Percentiles rank a stretch among this genome's conserved stretches.
Evolutionary conservation across 2,329 filamentous ascomycete species (phyloP).

Genomic region (Botrytis hyacinthi): DNA sequence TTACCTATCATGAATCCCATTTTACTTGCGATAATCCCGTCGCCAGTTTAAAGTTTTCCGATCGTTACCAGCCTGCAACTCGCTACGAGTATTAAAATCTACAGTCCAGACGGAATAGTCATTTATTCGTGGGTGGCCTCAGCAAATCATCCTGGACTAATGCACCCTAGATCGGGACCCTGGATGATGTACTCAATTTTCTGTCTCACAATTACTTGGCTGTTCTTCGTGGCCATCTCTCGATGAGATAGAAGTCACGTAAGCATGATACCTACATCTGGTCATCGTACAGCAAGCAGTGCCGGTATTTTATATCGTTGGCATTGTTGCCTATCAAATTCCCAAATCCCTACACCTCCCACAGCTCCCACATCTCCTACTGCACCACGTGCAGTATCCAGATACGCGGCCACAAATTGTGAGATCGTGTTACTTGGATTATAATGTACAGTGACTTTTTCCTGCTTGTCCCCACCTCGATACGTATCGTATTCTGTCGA

Average conservation of each 20-base stretch:
- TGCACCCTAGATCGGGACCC: constrained; percentile 17
- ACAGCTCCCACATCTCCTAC: constrained; percentile 1
- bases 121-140: not conserved
- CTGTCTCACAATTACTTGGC: constrained; percentile 15
- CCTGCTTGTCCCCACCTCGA: constrained; percentile 10
- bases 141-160: not conserved
- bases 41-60: constrained; percentile 1
- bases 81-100: not conserved
- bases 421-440: constrained; percentile 17
- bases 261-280: constrained; percentile 14
- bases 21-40: not conserved
- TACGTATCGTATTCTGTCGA: constrained; percentile 2
- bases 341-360: not conserved
- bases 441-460: not conserved
- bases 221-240: constrained; percentile 18
- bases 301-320: not conserved
- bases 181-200: constrained; percentile 5
- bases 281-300: constrained; percentile 17
- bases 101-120: not conserved
- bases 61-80: not conserved
- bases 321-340: constrained; percentile 7
- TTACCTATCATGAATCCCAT: not conserved
- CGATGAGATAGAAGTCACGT: constrained; percentile 12
- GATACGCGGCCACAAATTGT: constrained; percentile 18
- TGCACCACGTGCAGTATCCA: constrained; percentile 22